Evolutionary conservation across 306 rosid genomes (phyloP).

Genomic region (Citrullus amarus): DNA sequence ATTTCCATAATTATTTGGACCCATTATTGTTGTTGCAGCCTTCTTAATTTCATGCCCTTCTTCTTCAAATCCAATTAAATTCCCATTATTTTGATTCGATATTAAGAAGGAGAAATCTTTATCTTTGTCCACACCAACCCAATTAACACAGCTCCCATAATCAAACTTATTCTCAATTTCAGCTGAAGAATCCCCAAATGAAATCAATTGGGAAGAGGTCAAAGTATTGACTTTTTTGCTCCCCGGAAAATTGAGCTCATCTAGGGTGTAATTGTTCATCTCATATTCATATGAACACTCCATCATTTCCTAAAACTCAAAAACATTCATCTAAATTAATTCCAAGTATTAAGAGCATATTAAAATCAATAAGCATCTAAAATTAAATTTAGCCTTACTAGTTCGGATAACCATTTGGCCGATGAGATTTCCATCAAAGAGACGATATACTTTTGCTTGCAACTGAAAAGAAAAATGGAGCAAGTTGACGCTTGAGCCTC

Average conservation of each 20-base stretch:
- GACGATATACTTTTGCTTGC: too few relatives aligned
- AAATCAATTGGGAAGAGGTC: slow-evolving; percentile 40
- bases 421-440: slow-evolving; percentile 24
- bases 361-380: not conserved
- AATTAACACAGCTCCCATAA: not conserved
- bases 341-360: not conserved
- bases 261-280: slow-evolving; percentile 12
- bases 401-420: slow-evolving; percentile 36
- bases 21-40: not conserved
- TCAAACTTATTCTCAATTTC: not conserved
- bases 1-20: slow-evolving; percentile 12
- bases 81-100: not conserved
- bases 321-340: not conserved
- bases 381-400: slow-evolving; percentile 26
- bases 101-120: not conserved
- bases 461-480: not conserved
- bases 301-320: slow-evolving; percentile 17
- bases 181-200: slow-evolving; percentile 25
- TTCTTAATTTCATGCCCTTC: slow-evolving; percentile 17
- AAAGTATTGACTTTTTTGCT: slow-evolving; percentile 16
- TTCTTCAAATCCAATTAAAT: not conserved
- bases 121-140: not conserved
- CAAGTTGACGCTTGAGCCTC: not conserved
- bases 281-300: slow-evolving; percentile 7
- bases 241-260: slow-evolving; percentile 17